These are phyloP conservation scores for Zygoascus meyerae DNA, from an alignment of 1,139 yeast genomes.

Conservation along the genomic window DNA sequence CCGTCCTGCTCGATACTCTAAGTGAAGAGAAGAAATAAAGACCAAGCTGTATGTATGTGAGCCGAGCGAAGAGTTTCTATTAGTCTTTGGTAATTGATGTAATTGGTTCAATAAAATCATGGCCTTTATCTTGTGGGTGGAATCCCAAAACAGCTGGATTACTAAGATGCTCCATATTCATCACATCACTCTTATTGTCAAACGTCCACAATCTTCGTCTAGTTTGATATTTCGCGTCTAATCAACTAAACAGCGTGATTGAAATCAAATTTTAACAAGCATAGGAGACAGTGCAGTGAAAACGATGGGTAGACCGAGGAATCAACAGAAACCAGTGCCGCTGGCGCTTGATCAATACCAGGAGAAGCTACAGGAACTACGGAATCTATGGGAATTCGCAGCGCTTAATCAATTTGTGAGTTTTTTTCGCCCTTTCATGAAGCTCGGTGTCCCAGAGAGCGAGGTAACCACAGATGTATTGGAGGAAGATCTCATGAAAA, in stretches of 20 bases:
- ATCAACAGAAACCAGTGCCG: constrained; percentile 15
- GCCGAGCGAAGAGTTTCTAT: background rate
- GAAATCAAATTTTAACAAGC: background rate
- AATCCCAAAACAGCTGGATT: too few relatives aligned
- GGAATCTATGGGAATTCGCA: constrained; percentile 28
- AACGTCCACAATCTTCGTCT: too few relatives aligned
- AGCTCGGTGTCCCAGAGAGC: constrained; percentile 19
- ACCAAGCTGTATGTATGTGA: background rate
- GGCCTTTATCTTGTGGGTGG: background rate
- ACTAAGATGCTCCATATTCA: too few relatives aligned
- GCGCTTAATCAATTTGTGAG: constrained; percentile 25
- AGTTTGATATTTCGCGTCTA: background rate
- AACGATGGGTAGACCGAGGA: constrained; percentile 7
- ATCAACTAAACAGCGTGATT: too few relatives aligned
- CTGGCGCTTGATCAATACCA: constrained; percentile 23
- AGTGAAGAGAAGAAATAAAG: background rate
- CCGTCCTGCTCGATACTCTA: constrained; percentile 13
- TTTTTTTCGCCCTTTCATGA: constrained; percentile 23
- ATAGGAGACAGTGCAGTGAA: background rate
- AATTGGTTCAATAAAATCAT: background rate
- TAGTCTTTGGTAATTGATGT: background rate
- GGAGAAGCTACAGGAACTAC: constrained; percentile 19
- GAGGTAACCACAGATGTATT: constrained; percentile 25
- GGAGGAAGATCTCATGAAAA: constrained; percentile 29
- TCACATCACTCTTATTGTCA: too few relatives aligned